These are phyloP conservation scores for Haplosporangium sp. DNA, from an alignment of 371 early-diverging fungal genomes.

Conservation along the genomic window DNA sequence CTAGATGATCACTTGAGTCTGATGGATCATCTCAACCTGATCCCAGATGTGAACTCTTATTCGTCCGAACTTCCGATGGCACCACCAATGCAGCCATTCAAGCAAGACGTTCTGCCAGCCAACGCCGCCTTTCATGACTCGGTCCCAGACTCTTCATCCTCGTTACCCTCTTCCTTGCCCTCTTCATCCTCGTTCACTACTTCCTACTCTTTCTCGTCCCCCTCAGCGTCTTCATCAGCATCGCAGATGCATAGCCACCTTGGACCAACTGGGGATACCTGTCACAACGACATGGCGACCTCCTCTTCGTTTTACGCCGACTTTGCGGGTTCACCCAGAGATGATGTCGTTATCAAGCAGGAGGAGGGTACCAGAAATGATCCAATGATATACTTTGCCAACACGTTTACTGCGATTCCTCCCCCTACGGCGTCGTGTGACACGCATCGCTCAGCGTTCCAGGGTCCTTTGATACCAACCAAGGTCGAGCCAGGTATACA, in stretches of 20 bases:
- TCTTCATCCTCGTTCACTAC: too few species aligned
- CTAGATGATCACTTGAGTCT: constrained; percentile 35
- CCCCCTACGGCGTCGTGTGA: neutral
- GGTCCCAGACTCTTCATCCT: neutral
- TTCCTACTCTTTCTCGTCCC: too few species aligned
- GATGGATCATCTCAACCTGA: constrained; percentile 35
- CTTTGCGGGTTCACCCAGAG: too few species aligned
- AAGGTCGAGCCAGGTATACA: constrained; percentile 15
- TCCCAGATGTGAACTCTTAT: constrained; percentile 16
- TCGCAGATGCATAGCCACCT: too few species aligned
- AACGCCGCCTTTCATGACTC: too few species aligned
- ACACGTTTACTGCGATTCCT: too few species aligned
- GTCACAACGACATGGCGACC: neutral
- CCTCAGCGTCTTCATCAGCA: too few species aligned
- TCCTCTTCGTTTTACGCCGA: too few species aligned
- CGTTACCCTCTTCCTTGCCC: neutral
- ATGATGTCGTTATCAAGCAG: too few species aligned
- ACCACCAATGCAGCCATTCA: neutral
- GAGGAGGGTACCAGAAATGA: neutral
- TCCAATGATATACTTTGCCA: constrained; percentile 16
- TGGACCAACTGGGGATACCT: too few species aligned
- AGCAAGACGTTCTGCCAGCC: neutral
- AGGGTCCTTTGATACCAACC: constrained; percentile 3
- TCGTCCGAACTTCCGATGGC: neutral
- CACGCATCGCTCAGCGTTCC: neutral